Conservation (phyloP, 129 eudicot species). For the Centrapalus pauciflorus region DNA sequence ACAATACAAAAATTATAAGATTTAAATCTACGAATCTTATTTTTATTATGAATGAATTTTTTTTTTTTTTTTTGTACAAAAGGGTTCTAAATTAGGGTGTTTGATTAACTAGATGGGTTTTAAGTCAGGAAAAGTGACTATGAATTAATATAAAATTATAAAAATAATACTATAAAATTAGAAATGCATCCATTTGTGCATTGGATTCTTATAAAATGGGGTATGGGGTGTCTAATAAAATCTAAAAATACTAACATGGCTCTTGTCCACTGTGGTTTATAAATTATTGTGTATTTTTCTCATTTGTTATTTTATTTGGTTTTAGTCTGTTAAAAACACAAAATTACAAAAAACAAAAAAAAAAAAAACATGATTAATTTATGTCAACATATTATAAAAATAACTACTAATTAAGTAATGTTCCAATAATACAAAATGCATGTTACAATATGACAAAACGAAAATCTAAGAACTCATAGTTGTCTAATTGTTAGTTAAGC, state of each 20-base stretch:
- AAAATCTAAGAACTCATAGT: slow-evolving; percentile 1
- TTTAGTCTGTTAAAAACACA: background rate
- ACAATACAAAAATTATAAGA: too few species aligned
- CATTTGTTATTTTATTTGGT: background rate
- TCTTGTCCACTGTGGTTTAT: slow-evolving; percentile 7
- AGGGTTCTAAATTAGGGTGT: too few species aligned
- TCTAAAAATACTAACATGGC: slow-evolving; percentile 23
- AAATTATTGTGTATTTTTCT: slow-evolving; percentile 2
- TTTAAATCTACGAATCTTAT: too few species aligned
- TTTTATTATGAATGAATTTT: too few species aligned
- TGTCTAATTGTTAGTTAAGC: background rate
- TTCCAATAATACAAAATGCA: background rate
- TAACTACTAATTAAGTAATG: background rate
- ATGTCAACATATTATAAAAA: background rate
- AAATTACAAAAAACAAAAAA: slow-evolving; percentile 5
- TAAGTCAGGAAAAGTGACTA: too few species aligned
- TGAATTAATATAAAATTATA: too few species aligned
- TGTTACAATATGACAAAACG: slow-evolving; percentile 15
- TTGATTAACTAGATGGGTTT: too few species aligned
- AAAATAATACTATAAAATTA: background rate
- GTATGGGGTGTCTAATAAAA: slow-evolving; percentile 20
- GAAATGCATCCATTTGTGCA: slow-evolving; percentile 8
- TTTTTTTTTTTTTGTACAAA: too few species aligned
- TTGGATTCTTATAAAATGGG: slow-evolving; percentile 22
- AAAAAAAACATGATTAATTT: background rate